Base-by-base conservation (phyloP, 1,139 yeast genomes). In the Geotrichum australiense region DNA sequence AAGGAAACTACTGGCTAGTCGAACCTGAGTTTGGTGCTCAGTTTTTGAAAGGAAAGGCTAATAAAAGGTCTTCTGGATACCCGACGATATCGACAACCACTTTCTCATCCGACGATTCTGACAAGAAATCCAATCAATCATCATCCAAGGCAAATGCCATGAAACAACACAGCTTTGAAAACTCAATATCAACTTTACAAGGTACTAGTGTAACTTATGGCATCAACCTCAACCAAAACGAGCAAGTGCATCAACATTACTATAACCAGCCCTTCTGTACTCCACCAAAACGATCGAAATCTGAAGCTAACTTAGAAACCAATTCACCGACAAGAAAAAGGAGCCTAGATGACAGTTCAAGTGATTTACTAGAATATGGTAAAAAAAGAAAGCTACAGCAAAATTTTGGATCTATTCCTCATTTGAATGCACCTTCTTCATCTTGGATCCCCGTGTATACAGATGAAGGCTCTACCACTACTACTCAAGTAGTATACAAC, bases 1-100 rank as follows among this genome's bases (percentile, higher is more conserved):
- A 91, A 65, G 98, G 98, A 25, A 95, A 89, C 64, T 91, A 82
- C 62, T 93, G 98, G 98, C 78, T 84, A 53, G 85, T 91, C 42
- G 87, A 81, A 49, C 69, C 76, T 18, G 96, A 94, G 3, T 76
- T 72, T 56, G 96, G 89, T 61, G 76, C 76, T 50, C 86, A 81
- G 60, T 91, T 91, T 56, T 70, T 84, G 55, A 83, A 79, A 57
- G 76, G 49, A 32, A 46, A 53, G 31, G 30, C 44, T 8, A 27
- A 27, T 21, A 50, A 48, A 34, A 29, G 43, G 14, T 4, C 42
- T 23, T 18, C 42, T 4, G 36, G 20, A 16, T 42, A 32, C 21
- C 18, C 45, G 16, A 12, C 35, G 6, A 27, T 37, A 15, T 25
- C 35, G 16, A 31, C 43, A 6, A 26, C 39, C 12, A 34, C 45